These are phyloP conservation scores for Astraeus odoratus DNA, from an alignment of 768 basidiomycete genomes.

Conservation along the genomic window DNA sequence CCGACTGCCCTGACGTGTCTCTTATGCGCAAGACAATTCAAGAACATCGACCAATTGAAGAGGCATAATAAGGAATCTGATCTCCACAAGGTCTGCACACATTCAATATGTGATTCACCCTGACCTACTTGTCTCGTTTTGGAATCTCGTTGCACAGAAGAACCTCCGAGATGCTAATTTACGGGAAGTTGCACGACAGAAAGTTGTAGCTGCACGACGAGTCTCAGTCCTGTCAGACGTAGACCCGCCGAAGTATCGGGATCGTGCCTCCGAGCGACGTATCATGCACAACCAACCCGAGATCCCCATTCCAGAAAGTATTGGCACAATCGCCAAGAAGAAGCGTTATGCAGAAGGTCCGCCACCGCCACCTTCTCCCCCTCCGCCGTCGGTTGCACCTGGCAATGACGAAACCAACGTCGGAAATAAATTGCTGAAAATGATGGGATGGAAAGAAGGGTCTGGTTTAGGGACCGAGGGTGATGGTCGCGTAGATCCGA, in stretches of 20 bases:
- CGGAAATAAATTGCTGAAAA: constrained; percentile 88
- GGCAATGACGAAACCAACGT: constrained; percentile 80
- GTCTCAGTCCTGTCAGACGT: constrained; percentile 22
- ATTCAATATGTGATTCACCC: no score
- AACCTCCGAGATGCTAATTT: constrained; percentile 72
- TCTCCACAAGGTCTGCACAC: constrained; percentile 84
- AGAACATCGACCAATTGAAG: constrained; percentile 73
- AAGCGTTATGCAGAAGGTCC: constrained; percentile 49
- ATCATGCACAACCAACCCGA: constrained; percentile 91
- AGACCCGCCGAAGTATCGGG: constrained; percentile 82
- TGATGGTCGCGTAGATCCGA: constrained; percentile 83
- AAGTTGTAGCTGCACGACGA: constrained; percentile 43
- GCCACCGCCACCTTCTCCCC: constrained; percentile 51
- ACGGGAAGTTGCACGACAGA: constrained; percentile 69
- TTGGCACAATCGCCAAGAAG: constrained; percentile 30
- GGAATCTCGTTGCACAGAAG: constrained; percentile 47
- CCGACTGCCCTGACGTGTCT: constrained; percentile 68
- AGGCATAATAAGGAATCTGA: constrained; percentile 92
- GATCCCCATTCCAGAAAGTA: constrained; percentile 55
- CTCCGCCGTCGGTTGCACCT: constrained; percentile 58
- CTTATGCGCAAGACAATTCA: constrained; percentile 92
- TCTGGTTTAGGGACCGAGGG: constrained; percentile 77
- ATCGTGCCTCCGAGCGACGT: constrained; percentile 89
- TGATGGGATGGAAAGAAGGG: constrained; percentile 98
- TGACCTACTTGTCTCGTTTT: constrained; percentile 23